Percentiles rank a stretch among this genome's conserved stretches.
Evolutionary conservation across 495 filamentous ascomycete genomes (phyloP).

Genomic region (Lophium mytilinum): DNA sequence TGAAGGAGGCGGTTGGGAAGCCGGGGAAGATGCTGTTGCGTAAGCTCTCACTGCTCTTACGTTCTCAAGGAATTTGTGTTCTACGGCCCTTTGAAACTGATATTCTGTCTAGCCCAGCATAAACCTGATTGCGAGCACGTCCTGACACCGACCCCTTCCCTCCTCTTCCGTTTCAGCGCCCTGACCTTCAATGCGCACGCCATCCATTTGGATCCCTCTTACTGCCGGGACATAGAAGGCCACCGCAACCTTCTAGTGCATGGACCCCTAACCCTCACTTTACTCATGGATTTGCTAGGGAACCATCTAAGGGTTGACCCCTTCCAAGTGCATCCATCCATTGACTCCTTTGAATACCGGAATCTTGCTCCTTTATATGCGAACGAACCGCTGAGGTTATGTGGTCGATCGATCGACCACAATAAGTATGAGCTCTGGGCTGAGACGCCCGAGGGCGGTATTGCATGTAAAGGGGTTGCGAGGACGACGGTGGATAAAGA

Average conservation of each 20-base stretch:
- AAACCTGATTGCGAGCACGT: conserved; percentile 51
- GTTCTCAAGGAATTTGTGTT: background rate
- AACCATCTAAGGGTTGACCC: conserved; percentile 36
- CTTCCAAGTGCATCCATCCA: conserved; percentile 12
- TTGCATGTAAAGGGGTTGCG: conserved; percentile 31
- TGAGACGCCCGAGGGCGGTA: conserved; percentile 28
- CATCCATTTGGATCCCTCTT: conserved; percentile 73
- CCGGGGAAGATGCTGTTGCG: conserved; percentile 21
- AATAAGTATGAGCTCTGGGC: conserved; percentile 29
- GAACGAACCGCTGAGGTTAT: conserved; percentile 44
- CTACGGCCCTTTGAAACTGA: background rate
- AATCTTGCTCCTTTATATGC: conserved; percentile 79
- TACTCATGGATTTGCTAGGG: conserved; percentile 60
- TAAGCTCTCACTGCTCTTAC: conserved; percentile 11
- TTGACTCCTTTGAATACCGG: conserved; percentile 59
- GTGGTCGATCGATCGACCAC: conserved; percentile 23
- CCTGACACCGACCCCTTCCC: conserved; percentile 51
- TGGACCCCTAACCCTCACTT: conserved; percentile 69
- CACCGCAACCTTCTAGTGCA: conserved; percentile 72
- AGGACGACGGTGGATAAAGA: conserved; percentile 10
- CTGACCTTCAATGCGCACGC: conserved; percentile 79
- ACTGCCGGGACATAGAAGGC: conserved; percentile 62
- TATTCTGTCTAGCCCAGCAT: conserved; percentile 17
- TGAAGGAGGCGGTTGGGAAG: conserved; percentile 3
- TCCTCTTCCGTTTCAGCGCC: conserved; percentile 79